phyloP scores from a whole-genome alignment of 1,139 yeast genomes.

The Debaryomyces sp. region DNA sequence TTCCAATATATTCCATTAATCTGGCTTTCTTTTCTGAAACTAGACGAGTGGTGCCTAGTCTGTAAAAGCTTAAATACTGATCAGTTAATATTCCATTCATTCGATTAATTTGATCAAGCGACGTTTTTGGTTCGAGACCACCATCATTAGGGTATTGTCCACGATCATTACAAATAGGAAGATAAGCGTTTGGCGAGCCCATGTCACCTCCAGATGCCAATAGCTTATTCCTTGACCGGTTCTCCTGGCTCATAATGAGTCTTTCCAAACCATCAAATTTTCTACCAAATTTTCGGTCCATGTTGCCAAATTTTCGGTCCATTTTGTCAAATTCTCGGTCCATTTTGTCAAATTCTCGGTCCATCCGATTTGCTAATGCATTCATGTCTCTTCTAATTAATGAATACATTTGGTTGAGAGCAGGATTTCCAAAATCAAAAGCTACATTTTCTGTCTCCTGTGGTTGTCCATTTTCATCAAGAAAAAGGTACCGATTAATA shows the following conservation, averaged over 20 bases:
- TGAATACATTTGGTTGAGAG: not conserved
- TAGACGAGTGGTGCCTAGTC: not conserved
- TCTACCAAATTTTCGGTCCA: too few relatives aligned
- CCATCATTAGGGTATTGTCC: not conserved
- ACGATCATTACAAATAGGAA: slow-evolving; percentile 2
- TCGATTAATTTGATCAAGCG: slow-evolving; percentile 3
- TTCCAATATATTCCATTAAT: not conserved
- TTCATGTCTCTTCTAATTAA: not conserved
- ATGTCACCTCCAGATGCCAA: not conserved
- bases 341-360: not conserved
- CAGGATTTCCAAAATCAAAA: not conserved
- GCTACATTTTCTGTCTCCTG: not conserved
- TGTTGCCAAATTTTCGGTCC: not conserved
- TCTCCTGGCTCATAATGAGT: not conserved
- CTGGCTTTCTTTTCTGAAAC: not conserved
- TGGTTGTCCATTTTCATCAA: not conserved
- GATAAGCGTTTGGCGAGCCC: not conserved
- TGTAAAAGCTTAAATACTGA: slow-evolving; percentile 1
- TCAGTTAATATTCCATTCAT: slow-evolving; percentile 1
- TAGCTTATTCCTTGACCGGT: not conserved
- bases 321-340: not conserved
- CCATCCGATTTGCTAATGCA: not conserved
- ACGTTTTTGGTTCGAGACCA: not conserved
- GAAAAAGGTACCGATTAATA: not conserved
- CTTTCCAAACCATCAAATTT: too few relatives aligned